Base-by-base conservation (phyloP, 2,329 filamentous ascomycete species). In the Curvularia eragrostidis region DNA sequence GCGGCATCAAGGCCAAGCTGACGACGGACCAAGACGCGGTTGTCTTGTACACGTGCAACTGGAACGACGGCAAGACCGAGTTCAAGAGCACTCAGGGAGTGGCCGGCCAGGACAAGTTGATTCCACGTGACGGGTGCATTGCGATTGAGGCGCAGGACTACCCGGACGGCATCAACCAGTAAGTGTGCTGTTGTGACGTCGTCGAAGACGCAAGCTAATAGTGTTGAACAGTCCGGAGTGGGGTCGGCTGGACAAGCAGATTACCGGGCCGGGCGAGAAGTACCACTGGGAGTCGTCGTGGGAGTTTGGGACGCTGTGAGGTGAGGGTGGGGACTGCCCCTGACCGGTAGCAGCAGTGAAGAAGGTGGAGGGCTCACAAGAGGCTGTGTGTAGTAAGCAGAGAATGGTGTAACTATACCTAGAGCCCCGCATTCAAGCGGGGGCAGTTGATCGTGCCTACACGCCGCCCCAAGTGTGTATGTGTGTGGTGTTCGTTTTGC, bases 81-180 rank as follows among this genome's bases (percentile, higher is more conserved):
- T 70, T 73, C 65, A 74, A 74, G 70, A 68, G 58, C 56, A 72
- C 70, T 0, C 72, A 74, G 54, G 72, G 72, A 7, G 58, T 69
- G 10, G 23, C 56, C 18, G 69, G 69, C 13, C 59, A 68, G 51
- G 68, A 73, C 61, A 73, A 70, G 58, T 64, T 72, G 47, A 74
- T 74, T 28, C 71, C 71, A 6, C 61, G 71, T 24, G 71, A 73
- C 52, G 72, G 72, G 4, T 74, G 72, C 62, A 69, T 74, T 54
- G 72, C 72, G 15, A 72, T 74, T 48, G 72, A 74, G 53, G 66
- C 72, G 5, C 70, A 73, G 61, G 72, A 74, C 54, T 74, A 73
- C 49, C 70, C 73, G 18, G 70, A 74, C 48, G 72, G 71, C 18
- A 73, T 74, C 62, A 74, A 73, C 58, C 71, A 74, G 72, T 74